Conservation (phyloP, 192 early-diverging fungal genomes). For the Kickxella alabastrina region DNA sequence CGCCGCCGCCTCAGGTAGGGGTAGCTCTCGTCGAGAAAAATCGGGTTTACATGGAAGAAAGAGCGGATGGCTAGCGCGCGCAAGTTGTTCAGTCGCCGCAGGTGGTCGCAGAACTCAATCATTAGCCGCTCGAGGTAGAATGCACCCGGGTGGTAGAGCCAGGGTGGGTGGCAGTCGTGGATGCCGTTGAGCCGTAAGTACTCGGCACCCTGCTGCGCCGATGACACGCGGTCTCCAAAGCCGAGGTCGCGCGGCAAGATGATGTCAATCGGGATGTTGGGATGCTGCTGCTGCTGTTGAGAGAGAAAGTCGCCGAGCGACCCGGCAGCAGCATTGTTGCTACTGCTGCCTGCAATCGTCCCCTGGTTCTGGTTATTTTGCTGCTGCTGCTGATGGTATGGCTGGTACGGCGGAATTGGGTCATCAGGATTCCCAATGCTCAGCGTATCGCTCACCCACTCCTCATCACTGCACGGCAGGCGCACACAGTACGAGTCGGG, state of each 20-base stretch:
- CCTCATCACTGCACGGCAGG: constrained; percentile 49
- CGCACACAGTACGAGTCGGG: constrained; percentile 52
- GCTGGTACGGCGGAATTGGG: background rate
- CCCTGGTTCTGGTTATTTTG: background rate
- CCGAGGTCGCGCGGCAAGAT: constrained; percentile 27
- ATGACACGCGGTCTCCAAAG: constrained; percentile 37
- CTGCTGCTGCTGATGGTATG: background rate
- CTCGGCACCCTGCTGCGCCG: constrained; percentile 30
- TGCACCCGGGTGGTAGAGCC: constrained; percentile 40
- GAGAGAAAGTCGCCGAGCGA: background rate
- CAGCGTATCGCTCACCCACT: constrained; percentile 39
- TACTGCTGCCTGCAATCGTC: background rate
- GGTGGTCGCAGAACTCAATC: constrained; percentile 52
- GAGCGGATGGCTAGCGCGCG: constrained; percentile 41
- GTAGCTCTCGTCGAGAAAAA: constrained; percentile 45
- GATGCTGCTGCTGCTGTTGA: background rate
- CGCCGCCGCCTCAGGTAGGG: constrained; percentile 34
- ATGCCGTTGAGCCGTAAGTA: constrained; percentile 36
- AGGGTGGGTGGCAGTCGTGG: constrained; percentile 50
- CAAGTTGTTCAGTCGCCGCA: constrained; percentile 47
- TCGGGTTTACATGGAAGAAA: constrained; percentile 41
- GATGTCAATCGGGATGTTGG: background rate
- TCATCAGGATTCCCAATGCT: background rate
- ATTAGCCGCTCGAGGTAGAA: constrained; percentile 51
- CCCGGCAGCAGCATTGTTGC: background rate